phyloP scores from a whole-genome alignment of 2,329 filamentous ascomycete species.

The Colletotrichum sp. region DNA sequence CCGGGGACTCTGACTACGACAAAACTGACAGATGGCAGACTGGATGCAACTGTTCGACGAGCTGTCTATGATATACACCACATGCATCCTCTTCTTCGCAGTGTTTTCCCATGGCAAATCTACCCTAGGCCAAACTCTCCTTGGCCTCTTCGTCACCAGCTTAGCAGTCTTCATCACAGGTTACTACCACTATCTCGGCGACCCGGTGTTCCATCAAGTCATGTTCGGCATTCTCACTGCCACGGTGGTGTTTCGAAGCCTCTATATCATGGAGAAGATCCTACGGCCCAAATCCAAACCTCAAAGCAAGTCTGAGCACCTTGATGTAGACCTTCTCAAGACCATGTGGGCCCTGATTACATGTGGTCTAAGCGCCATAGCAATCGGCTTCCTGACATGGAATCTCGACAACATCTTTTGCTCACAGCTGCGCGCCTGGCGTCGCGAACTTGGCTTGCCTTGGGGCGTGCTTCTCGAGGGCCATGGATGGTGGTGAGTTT shows the following conservation, averaged over 20 bases:
- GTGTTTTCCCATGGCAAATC: slow-evolving; percentile 74
- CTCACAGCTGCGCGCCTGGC: background rate
- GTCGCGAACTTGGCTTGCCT: background rate
- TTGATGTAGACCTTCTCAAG: slow-evolving; percentile 35
- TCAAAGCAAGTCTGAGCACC: slow-evolving; percentile 33
- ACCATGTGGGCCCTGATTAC: slow-evolving; percentile 79
- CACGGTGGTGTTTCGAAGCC: background rate
- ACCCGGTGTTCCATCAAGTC: background rate
- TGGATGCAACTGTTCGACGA: slow-evolving; percentile 65
- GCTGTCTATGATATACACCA: slow-evolving; percentile 65
- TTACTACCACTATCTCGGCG: background rate
- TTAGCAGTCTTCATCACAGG: background rate
- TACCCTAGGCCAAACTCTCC: background rate
- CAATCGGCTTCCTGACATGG: background rate
- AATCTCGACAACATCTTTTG: background rate
- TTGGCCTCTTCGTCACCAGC: background rate
- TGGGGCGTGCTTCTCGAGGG: background rate
- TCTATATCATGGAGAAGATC: background rate
- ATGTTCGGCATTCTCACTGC: background rate
- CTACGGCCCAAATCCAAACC: background rate
- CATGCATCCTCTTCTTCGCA: slow-evolving; percentile 62
- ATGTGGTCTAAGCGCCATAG: slow-evolving; percentile 37
- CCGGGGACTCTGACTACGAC: background rate
- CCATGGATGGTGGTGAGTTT: background rate
- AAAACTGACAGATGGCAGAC: slow-evolving; percentile 37